Evolutionary conservation across 225 moss, liverwort and hornwort species (phyloP).

Genomic region (Pleurozium schreberi): DNA sequence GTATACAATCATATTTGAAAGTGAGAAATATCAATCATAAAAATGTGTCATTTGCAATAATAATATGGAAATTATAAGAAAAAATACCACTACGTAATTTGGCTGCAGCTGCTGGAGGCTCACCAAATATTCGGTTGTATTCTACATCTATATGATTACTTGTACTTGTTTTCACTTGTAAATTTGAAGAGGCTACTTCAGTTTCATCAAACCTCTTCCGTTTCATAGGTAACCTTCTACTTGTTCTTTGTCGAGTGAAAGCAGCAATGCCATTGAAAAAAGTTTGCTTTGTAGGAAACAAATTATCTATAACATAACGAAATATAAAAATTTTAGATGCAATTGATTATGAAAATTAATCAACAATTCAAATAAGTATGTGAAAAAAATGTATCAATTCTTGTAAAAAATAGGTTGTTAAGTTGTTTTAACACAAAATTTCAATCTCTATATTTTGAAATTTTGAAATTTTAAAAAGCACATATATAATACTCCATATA

Average conservation of each 20-base stretch:
- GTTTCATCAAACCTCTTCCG: slow-evolving; percentile 51
- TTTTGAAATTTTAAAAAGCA: not conserved
- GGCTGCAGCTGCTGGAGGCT: slow-evolving; percentile 85
- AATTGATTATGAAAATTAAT: not conserved
- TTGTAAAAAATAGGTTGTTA: not conserved
- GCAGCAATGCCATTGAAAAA: slow-evolving; percentile 62
- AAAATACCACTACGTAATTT: slow-evolving; percentile 80
- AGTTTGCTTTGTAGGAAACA: slow-evolving; percentile 23
- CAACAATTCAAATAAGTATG: not conserved
- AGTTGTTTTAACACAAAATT: too few species aligned
- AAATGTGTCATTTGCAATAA: not conserved
- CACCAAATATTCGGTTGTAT: slow-evolving; percentile 41
- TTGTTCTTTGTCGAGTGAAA: slow-evolving; percentile 75
- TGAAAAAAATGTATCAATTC: fast-evolving
- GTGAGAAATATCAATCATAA: not conserved
- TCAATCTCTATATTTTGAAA: too few species aligned
- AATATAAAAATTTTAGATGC: too few species aligned
- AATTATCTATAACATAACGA: slow-evolving; percentile 12
- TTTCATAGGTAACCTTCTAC: slow-evolving; percentile 62
- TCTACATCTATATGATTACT: slow-evolving; percentile 20
- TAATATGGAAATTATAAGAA: not conserved
- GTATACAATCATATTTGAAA: not conserved
- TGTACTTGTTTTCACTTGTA: slow-evolving; percentile 40
- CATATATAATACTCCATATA: not conserved
- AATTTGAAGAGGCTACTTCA: slow-evolving; percentile 1